Evolutionary conservation across 2,329 filamentous ascomycete species (phyloP).

Genomic region (Colletotrichum spaethianum): DNA sequence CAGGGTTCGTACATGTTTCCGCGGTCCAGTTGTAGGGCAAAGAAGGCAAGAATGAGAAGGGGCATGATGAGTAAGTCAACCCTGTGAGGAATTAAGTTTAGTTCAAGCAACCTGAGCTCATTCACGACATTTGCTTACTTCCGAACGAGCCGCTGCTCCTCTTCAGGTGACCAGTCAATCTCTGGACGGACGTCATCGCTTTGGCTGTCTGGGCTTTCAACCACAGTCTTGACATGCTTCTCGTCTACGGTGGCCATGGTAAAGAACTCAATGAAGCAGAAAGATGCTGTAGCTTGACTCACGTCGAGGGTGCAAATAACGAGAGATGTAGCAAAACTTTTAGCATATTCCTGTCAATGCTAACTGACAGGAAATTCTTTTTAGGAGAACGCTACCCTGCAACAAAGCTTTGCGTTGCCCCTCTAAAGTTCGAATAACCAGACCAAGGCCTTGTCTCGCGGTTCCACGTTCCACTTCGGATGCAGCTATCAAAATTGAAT

Average conservation of each 20-base stretch:
- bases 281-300: background rate
- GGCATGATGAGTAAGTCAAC: constrained; percentile 62
- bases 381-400: background rate
- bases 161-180: constrained; percentile 47
- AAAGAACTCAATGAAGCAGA: background rate
- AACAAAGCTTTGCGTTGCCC: background rate
- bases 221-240: constrained; percentile 19
- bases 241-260: constrained; percentile 22
- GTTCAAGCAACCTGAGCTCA: background rate
- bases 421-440: background rate
- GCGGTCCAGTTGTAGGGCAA: constrained; percentile 57
- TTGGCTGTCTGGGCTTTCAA: constrained; percentile 17
- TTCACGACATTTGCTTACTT: constrained; percentile 43
- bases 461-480: constrained; percentile 22
- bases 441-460: constrained; percentile 1
- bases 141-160: constrained; percentile 47
- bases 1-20: constrained; percentile 51
- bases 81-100: constrained; percentile 46
- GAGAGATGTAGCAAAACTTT: background rate
- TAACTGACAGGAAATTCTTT: background rate
- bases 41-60: constrained; percentile 61
- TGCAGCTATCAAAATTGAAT: background rate
- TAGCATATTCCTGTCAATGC: background rate
- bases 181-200: constrained; percentile 19
- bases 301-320: background rate